These are phyloP conservation scores for Pachysandra terminalis DNA, from an alignment of 164 flowering plant genomes.

Conservation along the genomic window DNA sequence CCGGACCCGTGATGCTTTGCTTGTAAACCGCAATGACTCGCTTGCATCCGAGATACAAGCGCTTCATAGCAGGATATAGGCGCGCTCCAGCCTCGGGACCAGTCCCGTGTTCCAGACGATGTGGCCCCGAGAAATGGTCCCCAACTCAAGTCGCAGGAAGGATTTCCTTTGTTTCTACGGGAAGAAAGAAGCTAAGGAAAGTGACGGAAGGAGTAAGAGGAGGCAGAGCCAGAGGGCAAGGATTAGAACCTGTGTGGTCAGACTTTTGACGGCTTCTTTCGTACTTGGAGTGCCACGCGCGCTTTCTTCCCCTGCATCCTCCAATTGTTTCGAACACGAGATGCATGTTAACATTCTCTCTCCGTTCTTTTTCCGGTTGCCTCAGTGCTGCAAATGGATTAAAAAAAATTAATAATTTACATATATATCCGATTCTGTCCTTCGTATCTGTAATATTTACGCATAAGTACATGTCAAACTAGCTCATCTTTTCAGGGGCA, in stretches of 20 bases:
- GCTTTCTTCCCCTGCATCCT: slow-evolving; percentile 42
- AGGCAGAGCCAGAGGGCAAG: no score
- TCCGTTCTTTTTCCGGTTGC: slow-evolving; percentile 1
- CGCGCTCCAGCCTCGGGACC: no score
- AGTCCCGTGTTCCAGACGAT: no score
- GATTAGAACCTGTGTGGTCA: slow-evolving; percentile 75
- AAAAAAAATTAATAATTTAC: not conserved
- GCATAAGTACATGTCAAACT: not conserved
- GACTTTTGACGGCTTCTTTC: slow-evolving; percentile 91
- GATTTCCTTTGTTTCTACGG: slow-evolving; percentile 20
- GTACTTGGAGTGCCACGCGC: slow-evolving; percentile 79
- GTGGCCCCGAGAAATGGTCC: no score
- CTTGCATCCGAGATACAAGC: no score
- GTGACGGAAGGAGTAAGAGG: slow-evolving; percentile 1
- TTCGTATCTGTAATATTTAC: not conserved
- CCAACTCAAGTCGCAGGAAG: no score
- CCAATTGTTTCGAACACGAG: slow-evolving; percentile 77
- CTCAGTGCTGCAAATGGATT: slow-evolving; percentile 1
- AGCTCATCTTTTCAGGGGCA: not conserved
- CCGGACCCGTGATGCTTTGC: no score
- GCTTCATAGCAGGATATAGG: no score
- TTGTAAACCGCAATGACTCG: no score
- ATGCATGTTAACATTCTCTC: slow-evolving; percentile 82
- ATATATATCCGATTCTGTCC: not conserved
- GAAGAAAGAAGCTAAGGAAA: slow-evolving; percentile 1